Conservation (phyloP, 2,329 filamentous ascomycete genomes). For the Microthyrium microscopicum region DNA sequence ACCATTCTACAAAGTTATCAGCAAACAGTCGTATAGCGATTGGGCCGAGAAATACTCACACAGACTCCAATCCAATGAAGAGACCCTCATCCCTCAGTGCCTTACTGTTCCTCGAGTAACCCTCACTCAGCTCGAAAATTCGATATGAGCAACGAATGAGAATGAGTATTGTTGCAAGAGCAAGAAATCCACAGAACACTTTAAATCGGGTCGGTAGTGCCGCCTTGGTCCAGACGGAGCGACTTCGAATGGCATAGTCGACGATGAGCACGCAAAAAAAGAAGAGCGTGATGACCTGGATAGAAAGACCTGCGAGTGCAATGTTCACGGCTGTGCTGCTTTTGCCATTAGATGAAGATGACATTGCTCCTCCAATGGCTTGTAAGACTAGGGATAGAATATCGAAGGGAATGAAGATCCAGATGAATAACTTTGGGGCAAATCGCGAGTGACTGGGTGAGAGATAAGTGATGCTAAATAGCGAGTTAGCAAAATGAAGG, state of each 20-base stretch:
- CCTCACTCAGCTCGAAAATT: constrained; percentile 46
- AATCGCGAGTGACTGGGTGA: constrained; percentile 28
- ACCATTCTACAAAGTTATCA: background rate
- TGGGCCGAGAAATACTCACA: constrained; percentile 20
- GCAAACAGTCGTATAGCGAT: background rate
- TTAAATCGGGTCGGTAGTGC: constrained; percentile 11
- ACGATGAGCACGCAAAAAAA: constrained; percentile 23
- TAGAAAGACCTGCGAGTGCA: constrained; percentile 27
- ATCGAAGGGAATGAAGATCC: constrained; percentile 34
- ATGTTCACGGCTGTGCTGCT: background rate
- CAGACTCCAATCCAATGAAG: constrained; percentile 42
- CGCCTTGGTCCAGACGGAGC: too few relatives aligned
- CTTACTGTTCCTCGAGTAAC: constrained; percentile 46
- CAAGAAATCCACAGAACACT: constrained; percentile 11
- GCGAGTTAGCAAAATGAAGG: too few relatives aligned
- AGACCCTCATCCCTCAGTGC: constrained; percentile 46
- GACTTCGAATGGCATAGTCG: constrained; percentile 18
- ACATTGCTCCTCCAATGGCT: constrained; percentile 26
- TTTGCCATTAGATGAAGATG: constrained; percentile 14
- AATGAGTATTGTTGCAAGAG: constrained; percentile 8
- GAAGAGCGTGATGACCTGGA: constrained; percentile 27
- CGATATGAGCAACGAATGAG: constrained; percentile 22
- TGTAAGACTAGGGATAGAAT: constrained; percentile 27
- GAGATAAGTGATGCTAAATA: too few relatives aligned
- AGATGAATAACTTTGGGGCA: constrained; percentile 28